Percentiles rank a stretch among this genome's conserved stretches.
Evolutionary conservation across 2,329 filamentous ascomycete species (phyloP).

Genomic region (Trichoderma asperellum): DNA sequence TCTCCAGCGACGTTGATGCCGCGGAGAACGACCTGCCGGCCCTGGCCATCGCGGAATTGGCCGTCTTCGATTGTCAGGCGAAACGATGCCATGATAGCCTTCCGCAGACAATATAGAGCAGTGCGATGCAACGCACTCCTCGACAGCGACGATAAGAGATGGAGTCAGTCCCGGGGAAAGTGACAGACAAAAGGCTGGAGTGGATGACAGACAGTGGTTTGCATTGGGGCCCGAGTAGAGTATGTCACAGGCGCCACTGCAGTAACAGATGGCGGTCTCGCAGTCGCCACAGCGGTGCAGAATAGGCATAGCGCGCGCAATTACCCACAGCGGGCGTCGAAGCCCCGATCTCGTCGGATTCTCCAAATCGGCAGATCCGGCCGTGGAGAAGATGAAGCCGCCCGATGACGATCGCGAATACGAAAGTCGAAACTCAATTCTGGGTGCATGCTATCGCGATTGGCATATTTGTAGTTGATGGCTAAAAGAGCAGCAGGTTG

Average conservation of each 20-base stretch:
- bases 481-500: not conserved
- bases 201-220: slow-evolving; percentile 6
- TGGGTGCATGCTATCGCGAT: not conserved
- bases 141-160: not conserved
- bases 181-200: not conserved
- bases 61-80: slow-evolving; percentile 83
- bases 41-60: slow-evolving; percentile 78
- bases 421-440: not conserved
- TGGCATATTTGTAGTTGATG: not conserved
- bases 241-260: slow-evolving; percentile 14
- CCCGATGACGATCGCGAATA: slow-evolving; percentile 18
- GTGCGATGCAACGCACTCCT: not conserved
- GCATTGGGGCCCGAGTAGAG: not conserved
- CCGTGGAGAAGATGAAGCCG: not conserved
- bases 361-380: slow-evolving; percentile 19
- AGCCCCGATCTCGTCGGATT: not conserved
- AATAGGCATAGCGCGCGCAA: not conserved
- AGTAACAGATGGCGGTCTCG: slow-evolving; percentile 9
- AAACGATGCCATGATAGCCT: slow-evolving; percentile 66
- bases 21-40: slow-evolving; percentile 84
- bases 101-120: not conserved
- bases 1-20: slow-evolving; percentile 95
- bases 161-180: not conserved
- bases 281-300: slow-evolving; percentile 13
- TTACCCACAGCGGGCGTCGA: slow-evolving; percentile 11